A percentile compares a stretch with the other conserved stretches of the same genome.
Conservation (phyloP, 2,329 filamentous ascomycete genomes). For the Hymenoscyphus fructigenus region DNA sequence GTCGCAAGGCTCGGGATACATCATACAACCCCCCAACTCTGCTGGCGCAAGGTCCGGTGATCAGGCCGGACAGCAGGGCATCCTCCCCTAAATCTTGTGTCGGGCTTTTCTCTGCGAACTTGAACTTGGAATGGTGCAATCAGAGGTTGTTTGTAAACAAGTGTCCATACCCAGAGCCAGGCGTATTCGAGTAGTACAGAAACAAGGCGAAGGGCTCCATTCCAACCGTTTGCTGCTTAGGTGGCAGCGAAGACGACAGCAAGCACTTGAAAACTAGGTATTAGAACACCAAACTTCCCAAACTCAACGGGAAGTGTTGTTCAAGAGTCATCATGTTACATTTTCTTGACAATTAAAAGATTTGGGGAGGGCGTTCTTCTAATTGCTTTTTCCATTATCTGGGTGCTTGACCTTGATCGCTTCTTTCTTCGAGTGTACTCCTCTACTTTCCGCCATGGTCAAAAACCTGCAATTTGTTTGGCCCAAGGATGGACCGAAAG, state of each 20-base stretch:
- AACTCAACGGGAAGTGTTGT: conserved; percentile 14
- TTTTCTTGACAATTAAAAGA: not conserved
- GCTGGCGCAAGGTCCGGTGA: too few relatives aligned
- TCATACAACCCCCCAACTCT: not conserved
- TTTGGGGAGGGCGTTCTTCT: not conserved
- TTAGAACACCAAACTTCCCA: conserved; percentile 20
- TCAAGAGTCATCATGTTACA: conserved; percentile 19
- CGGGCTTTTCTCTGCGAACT: too few relatives aligned
- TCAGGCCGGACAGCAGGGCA: too few relatives aligned
- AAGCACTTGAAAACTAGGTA: conserved; percentile 17
- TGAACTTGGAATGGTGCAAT: too few relatives aligned
- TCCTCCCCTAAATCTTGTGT: too few relatives aligned
- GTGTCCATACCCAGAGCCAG: not conserved
- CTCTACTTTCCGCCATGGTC: not conserved
- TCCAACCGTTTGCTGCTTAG: conserved; percentile 20
- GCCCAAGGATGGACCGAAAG: conserved; percentile 34
- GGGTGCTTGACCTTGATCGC: not conserved
- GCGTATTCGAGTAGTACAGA: not conserved
- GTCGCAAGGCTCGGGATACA: too few relatives aligned
- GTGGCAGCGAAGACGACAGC: conserved; percentile 23
- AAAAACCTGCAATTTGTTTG: conserved; percentile 30
- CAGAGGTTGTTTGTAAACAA: not conserved
- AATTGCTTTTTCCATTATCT: not conserved
- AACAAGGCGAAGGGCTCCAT: conserved; percentile 1
- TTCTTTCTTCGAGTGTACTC: not conserved